Conservation (phyloP, 2,329 filamentous ascomycete species). For the Pseudogymnoascus sp. region DNA sequence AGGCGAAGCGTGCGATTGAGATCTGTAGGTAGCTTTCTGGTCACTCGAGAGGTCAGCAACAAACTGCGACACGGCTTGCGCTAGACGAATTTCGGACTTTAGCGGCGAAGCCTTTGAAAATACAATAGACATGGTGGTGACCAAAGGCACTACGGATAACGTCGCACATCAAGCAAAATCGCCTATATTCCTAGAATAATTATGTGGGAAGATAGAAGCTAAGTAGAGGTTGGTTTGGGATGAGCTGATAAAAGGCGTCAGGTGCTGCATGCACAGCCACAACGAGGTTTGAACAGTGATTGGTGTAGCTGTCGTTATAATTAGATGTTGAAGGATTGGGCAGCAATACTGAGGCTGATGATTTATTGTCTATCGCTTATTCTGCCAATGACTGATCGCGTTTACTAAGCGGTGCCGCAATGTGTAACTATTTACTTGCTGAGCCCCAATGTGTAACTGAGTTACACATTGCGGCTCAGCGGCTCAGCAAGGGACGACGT, state of each 20-base stretch:
- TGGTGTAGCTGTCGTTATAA: no score
- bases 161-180: background rate
- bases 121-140: slow-evolving; percentile 11
- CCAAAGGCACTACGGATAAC: background rate
- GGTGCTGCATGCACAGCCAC: no score
- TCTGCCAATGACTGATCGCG: no score
- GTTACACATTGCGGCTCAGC: no score
- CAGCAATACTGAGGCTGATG: no score
- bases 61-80: slow-evolving; percentile 35
- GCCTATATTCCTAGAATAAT: background rate
- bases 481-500: no score
- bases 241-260: background rate
- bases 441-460: no score
- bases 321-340: no score
- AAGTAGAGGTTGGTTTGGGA: background rate
- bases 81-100: slow-evolving; percentile 35
- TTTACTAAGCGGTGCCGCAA: no score
- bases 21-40: slow-evolving; percentile 28
- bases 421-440: no score
- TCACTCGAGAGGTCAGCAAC: slow-evolving; percentile 31
- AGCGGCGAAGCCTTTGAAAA: slow-evolving; percentile 14
- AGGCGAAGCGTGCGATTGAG: slow-evolving; percentile 18
- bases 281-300: no score
- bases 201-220: background rate
- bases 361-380: no score